Base-by-base conservation (phyloP, 345 rosid species). In the Sonneratia alba region DNA sequence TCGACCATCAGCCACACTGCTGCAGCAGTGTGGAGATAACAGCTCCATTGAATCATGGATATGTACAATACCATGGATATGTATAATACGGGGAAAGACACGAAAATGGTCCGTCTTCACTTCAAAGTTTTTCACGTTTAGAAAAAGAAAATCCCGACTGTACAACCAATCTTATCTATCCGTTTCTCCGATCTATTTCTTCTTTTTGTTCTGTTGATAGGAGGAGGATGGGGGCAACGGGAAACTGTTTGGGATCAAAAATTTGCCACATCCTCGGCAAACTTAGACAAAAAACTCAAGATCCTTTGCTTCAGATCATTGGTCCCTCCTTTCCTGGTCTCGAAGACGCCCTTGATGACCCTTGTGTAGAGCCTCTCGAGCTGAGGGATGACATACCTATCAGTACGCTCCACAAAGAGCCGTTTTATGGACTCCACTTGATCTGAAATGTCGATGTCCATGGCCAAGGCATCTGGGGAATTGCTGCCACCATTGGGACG, bases 291-390 rank as follows among this genome's bases (percentile, higher is more conserved):
- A 85, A 87, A 88, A 85, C 83, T 87, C 98, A 96, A 87, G 89
- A 91, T 82, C 84, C 92, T 86, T 80, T 74, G 77, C 85, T 78
- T 89, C 68, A 85, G 85, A 64, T 82, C 80, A 42, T 84, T 85
- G 73, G 40, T 80, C 59, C 69, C 71, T 74, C 83, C 88, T 76
- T 71, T 72, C 19, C 48, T 83, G 56, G 79, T 77, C 78, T 83
- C 87, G 21, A 91, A 88, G 68, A 87, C 85, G 24, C 86, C 93
- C 74, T 89, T 96, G 87, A 96, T 83, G 70, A 92, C 76, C 19
- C 89, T 85, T 0, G 87, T 80, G 74, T 96, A 96, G 3, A 91
- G 81, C 85, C 91, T 89, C 82, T 96, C 98, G 40, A 92, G 97
- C 83, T 86, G 90, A 11, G 98, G 97, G 63, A 95, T 86, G 74